A percentile compares a stretch with the other conserved stretches of the same genome.
These are phyloP conservation scores for Ziziphus jujuba DNA, from an alignment of 306 rosid species.

Conservation along the genomic window DNA sequence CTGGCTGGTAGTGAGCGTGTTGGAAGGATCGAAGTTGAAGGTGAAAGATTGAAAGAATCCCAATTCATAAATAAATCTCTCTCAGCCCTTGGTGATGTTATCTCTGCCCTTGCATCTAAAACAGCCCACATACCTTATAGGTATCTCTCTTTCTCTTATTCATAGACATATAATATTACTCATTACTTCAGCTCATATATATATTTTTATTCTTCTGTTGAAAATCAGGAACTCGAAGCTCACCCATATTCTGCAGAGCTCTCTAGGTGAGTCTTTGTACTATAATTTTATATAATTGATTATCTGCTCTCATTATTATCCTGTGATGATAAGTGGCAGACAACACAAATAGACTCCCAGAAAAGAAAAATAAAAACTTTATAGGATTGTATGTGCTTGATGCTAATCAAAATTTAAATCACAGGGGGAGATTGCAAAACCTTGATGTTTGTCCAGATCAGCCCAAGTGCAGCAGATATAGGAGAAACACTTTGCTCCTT, in stretches of 20 bases:
- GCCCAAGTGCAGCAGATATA: conserved; percentile 75
- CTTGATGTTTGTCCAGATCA: conserved; percentile 90
- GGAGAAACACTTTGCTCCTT: conserved; percentile 95
- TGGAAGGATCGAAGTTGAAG: conserved; percentile 95
- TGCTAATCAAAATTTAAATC: conserved; percentile 31
- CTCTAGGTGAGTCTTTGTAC: conserved; percentile 63
- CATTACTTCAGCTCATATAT: conserved; percentile 17
- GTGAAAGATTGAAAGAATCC: conserved; percentile 96
- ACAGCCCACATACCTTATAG: conserved; percentile 89
- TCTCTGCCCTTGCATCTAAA: conserved; percentile 92
- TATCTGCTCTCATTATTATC: background rate
- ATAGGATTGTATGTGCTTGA: background rate
- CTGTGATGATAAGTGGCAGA: background rate
- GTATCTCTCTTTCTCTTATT: conserved; percentile 30
- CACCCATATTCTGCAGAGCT: conserved; percentile 93
- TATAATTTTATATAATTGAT: conserved; percentile 6
- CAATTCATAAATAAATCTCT: conserved; percentile 95
- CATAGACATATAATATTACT: conserved; percentile 2
- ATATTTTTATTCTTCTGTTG: conserved; percentile 22
- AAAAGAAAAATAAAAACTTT: background rate
- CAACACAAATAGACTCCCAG: no score
- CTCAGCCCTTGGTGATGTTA: conserved; percentile 95
- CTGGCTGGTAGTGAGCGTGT: conserved; percentile 99
- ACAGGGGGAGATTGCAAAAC: conserved; percentile 99
- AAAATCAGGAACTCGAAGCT: conserved; percentile 87